Base-by-base conservation (phyloP, 176 grass and related monocot species). In the Oryza officinalis region DNA sequence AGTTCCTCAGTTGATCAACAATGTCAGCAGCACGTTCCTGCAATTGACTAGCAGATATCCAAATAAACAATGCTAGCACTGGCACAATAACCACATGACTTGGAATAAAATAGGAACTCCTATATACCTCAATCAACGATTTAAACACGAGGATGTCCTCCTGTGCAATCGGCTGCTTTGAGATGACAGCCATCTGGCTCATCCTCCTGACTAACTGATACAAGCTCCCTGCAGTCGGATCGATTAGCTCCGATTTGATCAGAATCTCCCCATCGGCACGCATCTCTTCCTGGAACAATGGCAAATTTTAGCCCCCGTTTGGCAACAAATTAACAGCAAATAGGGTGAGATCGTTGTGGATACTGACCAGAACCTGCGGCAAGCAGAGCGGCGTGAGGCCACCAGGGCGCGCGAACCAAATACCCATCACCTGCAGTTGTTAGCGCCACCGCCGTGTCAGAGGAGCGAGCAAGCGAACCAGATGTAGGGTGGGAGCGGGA, bases 351-450 rank as follows among this genome's bases (percentile, higher is more conserved):
- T 45, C 27, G 26, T 13, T 26, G 46, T 6, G 27, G 45, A 46
- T 79, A 79, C 90, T 28, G 13, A 94, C 90, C 88, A 95, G 72
- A 71, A 95, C 93, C 71, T 85, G 85, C 46, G 86, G 85, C 77
- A 92, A 65, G 79, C 93, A 95, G 46, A 92, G 73, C 50, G 90
- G 93, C 52, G 83, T 84, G 65, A 95, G 59, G 35, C 90, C 88
- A 70, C 90, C 85, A 26, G 68, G 76, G 7, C 82, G 81, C 33
- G 82, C 69, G 69, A 92, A 92, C 90, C 87, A 95, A 68, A 31
- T 15, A 67, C 71, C 86, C 50, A 70, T 90, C 60, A 92, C 90
- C 93, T 94, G 80, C 72, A 3, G 41, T 65, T 57, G 27, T 67
- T 14, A 18, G 6, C 26, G 26, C 17, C n/a, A 50, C 27, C 50